phyloP scores from a whole-genome alignment of 148 eudicot species.

The Heliosperma pusillum region DNA sequence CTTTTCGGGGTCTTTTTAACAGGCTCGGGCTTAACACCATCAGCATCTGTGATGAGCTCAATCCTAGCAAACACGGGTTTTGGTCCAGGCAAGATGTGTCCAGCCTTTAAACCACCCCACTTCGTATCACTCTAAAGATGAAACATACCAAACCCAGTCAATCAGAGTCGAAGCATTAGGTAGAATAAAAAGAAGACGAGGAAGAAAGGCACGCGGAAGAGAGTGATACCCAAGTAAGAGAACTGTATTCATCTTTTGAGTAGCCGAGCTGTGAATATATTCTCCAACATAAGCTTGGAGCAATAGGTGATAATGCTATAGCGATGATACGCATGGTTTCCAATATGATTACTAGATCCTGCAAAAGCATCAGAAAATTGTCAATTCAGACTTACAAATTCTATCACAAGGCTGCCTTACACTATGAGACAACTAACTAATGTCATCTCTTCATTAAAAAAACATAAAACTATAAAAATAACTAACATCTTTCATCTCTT shows the following conservation, averaged over 20 bases:
- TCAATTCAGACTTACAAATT: neutral
- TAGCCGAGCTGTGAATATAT: conserved; percentile 89
- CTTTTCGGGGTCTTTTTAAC: conserved; percentile 50
- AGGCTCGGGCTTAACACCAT: conserved; percentile 27
- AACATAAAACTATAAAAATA: no score
- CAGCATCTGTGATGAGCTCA: conserved; percentile 42
- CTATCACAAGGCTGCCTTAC: no score
- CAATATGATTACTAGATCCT: conserved; percentile 87
- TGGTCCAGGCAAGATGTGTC: conserved; percentile 76
- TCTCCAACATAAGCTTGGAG: conserved; percentile 71
- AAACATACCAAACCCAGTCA: conserved; percentile 17
- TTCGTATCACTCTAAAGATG: conserved; percentile 65
- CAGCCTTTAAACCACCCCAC: conserved; percentile 91
- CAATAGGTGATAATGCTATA: conserved; percentile 72
- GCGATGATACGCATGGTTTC: conserved; percentile 90
- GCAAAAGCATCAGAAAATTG: conserved; percentile 22
- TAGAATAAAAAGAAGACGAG: neutral
- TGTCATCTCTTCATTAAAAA: no score
- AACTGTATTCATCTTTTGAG: conserved; percentile 66
- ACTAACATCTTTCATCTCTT: no score
- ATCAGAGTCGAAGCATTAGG: neutral
- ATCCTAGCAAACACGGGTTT: conserved; percentile 79
- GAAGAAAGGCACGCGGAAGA: conserved; percentile 22
- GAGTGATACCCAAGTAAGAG: conserved; percentile 67
- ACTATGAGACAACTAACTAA: no score